Base-by-base conservation (phyloP, 192 early-diverging fungal species). In the Phlyctochytrium planicorne region DNA sequence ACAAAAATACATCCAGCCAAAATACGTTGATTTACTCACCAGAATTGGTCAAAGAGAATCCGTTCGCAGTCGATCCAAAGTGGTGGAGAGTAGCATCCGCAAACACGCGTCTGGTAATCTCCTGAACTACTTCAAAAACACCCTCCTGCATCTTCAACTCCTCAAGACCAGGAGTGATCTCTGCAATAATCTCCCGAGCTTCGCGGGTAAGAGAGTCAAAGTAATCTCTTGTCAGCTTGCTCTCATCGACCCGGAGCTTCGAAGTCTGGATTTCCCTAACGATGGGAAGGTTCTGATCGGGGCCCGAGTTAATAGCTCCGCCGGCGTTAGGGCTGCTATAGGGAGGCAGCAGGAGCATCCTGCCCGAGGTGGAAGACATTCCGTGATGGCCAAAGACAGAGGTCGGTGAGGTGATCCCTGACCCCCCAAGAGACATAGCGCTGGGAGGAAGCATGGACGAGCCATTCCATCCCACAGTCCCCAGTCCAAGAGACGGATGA, bases 231-330 rank as follows among this genome's bases (percentile, higher is more conserved):
- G 74, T 75, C 30, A 75, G 59, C 34, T 67, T 70, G 23, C 56
- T 60, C 30, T 65, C 63, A 33, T 75, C 74, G 2, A 70, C 68
- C 1, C 55, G 40, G 30, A 75, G 59, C 50, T 75, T 75, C 3
- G 74, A 75, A 20, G 68, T 75, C 52, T 70, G 68, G n/a, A 75
- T 69, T 57, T 75, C 74, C 25, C 59, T 52, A 3, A 70, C 68
- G 50, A 75, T 67, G 3, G 55, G 63, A n/a, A 75, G 30, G 53
- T 64, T 53, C 16, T 40, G 35, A 14, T 34, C 34, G 60, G 14
- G n/a, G 40, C 10, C 31, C 55, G 16, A 47, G 53, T 6, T 50
- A n/a, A 16, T 29, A 57, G 25, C 55, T 57, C 12, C 12, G 30
- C 55, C 55, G 6, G 25, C 55, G 30, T 23, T 14, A 16, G 30